Percentiles rank a stretch among this genome's conserved stretches.
phyloP scores from a whole-genome alignment of 2,329 filamentous ascomycete species.

The Fusarium nanum region DNA sequence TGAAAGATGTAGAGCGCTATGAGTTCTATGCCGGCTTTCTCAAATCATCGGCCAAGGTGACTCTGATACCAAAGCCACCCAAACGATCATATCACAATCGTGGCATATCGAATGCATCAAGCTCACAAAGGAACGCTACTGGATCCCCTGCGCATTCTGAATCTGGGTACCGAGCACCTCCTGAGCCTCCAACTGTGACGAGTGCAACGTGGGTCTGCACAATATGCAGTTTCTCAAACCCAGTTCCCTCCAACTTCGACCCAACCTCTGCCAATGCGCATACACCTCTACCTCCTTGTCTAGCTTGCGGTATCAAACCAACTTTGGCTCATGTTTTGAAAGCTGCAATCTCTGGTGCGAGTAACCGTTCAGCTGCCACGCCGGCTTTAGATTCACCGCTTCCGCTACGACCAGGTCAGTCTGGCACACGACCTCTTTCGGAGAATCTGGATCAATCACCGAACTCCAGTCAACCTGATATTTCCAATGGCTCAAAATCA shows the following conservation, averaged over 20 bases:
- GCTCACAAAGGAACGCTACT: constrained; percentile 60
- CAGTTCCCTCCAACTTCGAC: constrained; percentile 93
- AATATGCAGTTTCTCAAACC: constrained; percentile 95
- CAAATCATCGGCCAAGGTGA: constrained; percentile 95
- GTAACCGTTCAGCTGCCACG: constrained; percentile 59
- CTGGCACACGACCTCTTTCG: constrained; percentile 21
- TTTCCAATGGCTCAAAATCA: constrained; percentile 15
- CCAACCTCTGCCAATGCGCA: constrained; percentile 81
- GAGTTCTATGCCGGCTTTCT: constrained; percentile 95
- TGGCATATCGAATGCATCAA: constrained; percentile 60
- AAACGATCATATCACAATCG: constrained; percentile 72
- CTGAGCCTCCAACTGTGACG: constrained; percentile 59
- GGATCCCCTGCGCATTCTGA: constrained; percentile 61
- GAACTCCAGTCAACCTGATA: background rate
- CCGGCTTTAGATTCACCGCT: constrained; percentile 42
- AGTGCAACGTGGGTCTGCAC: constrained; percentile 93
- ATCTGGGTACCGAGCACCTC: constrained; percentile 54
- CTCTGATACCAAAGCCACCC: constrained; percentile 81
- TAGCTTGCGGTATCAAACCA: constrained; percentile 94
- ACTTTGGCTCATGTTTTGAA: constrained; percentile 85
- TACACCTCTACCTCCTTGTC: constrained; percentile 85
- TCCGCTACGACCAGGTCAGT: constrained; percentile 46
- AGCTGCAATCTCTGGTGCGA: constrained; percentile 81
- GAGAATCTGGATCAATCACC: constrained; percentile 15
- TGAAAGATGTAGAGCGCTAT: constrained; percentile 90